Evolutionary conservation across 2,329 filamentous ascomycete genomes (phyloP).

Genomic region (Leptographium lundbergii): DNA sequence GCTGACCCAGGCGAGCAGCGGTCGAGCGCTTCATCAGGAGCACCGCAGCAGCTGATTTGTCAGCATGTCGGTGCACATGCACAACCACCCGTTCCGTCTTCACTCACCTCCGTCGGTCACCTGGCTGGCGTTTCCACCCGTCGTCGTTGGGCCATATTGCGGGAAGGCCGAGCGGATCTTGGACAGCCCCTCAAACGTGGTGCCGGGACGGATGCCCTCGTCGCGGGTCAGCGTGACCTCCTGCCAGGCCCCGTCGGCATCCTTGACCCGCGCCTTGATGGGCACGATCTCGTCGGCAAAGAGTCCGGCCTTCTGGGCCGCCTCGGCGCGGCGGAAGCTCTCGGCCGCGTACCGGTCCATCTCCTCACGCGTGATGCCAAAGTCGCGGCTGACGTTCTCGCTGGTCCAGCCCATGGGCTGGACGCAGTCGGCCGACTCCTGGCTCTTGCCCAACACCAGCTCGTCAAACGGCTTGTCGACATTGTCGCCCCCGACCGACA

Average conservation of each 20-base stretch:
- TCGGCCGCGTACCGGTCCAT: slow-evolving; percentile 83
- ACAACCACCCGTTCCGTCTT: not conserved
- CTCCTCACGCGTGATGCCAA: slow-evolving; percentile 64
- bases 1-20: slow-evolving; percentile 74
- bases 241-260: slow-evolving; percentile 66
- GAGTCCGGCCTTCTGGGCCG: slow-evolving; percentile 78
- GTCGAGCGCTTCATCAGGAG: slow-evolving; percentile 91
- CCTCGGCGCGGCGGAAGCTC: slow-evolving; percentile 77
- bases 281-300: slow-evolving; percentile 93
- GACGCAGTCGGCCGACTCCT: slow-evolving; percentile 76
- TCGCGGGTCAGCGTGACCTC: slow-evolving; percentile 71
- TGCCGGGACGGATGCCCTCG: slow-evolving; percentile 83
- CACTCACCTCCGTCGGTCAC: slow-evolving; percentile 73
- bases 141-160: slow-evolving; percentile 74
- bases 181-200: slow-evolving; percentile 65
- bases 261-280: slow-evolving; percentile 70
- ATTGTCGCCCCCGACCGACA: slow-evolving; percentile 62
- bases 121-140: slow-evolving; percentile 88
- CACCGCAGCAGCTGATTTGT: slow-evolving; percentile 56
- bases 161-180: slow-evolving; percentile 90
- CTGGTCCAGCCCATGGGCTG: slow-evolving; percentile 97
- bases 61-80: not conserved
- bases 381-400: slow-evolving; percentile 89
- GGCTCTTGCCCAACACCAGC: slow-evolving; percentile 55
- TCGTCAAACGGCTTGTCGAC: slow-evolving; percentile 65